A percentile compares a stretch with the other conserved stretches of the same genome.
Evolutionary conservation across 441 rosid genomes (phyloP).

Genomic region (Erodium texanum): DNA sequence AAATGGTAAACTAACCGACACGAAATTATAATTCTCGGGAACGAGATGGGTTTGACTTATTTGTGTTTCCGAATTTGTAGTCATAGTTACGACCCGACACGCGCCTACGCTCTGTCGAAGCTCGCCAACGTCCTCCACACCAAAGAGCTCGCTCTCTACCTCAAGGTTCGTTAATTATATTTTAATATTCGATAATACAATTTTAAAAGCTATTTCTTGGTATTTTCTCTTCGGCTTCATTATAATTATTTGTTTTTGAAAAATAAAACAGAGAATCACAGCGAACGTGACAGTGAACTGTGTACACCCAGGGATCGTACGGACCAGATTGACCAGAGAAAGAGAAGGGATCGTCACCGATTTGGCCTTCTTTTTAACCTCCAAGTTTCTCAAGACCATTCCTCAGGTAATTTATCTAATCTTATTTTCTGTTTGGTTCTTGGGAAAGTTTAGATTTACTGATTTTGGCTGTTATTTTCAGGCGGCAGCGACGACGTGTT

Average conservation of each 20-base stretch:
- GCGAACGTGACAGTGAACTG: conserved; percentile 22
- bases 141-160: conserved; percentile 18
- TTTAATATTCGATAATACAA: neutral
- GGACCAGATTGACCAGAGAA: conserved; percentile 23
- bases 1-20: conserved; percentile 10
- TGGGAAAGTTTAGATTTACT: no score
- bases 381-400: conserved; percentile 4
- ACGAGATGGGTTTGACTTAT: no score
- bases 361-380: conserved; percentile 1
- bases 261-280: conserved; percentile 11
- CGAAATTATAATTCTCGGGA: neutral
- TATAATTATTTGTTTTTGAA: neutral
- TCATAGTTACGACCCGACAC: conserved; percentile 21
- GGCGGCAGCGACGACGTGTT: neutral
- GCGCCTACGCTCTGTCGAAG: conserved; percentile 26
- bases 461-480: neutral
- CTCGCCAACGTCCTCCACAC: conserved; percentile 27
- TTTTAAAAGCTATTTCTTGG: neutral
- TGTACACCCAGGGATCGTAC: conserved; percentile 27
- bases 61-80: neutral
- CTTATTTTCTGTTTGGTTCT: no score
- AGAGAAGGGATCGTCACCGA: conserved; percentile 25
- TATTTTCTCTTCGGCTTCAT: neutral
- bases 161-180: conserved; percentile 14
- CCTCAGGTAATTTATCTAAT: neutral